phyloP scores from a whole-genome alignment of 768 basidiomycete genomes.

The Trametes villosa region DNA sequence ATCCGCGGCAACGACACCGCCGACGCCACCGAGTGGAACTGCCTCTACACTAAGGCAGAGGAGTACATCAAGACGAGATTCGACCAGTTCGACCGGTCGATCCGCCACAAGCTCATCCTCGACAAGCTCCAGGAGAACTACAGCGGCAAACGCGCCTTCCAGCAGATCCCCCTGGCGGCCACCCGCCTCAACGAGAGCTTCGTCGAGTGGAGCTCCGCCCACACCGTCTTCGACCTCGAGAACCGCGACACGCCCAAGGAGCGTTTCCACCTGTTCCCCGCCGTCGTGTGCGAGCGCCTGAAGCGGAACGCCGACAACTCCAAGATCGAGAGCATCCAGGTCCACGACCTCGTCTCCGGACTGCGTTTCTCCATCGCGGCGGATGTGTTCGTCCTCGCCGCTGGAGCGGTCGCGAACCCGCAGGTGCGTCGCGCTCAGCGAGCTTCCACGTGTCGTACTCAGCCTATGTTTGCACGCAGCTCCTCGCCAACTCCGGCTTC shows the following conservation, averaged over 20 bases:
- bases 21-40: conserved; percentile 17
- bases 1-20: conserved; percentile 1
- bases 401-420: conserved; percentile 25
- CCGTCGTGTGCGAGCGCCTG: conserved; percentile 24
- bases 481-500: conserved; percentile 26
- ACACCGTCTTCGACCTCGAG: conserved; percentile 19
- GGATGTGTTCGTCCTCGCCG: conserved; percentile 25
- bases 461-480: conserved; percentile 4
- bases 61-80: conserved; percentile 25
- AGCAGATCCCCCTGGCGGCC: conserved; percentile 30
- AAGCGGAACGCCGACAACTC: neutral
- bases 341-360: neutral
- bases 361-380: conserved; percentile 3
- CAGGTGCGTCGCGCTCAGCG: conserved; percentile 18
- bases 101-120: conserved; percentile 32
- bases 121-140: conserved; percentile 17
- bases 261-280: conserved; percentile 25
- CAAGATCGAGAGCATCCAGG: neutral
- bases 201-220: conserved; percentile 30
- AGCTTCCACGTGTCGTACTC: too few species aligned
- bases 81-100: conserved; percentile 27
- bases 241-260: neutral
- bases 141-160: conserved; percentile 8
- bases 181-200: conserved; percentile 25
- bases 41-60: conserved; percentile 27